Evolutionary conservation across 73 alveolate genomes (phyloP), one percentile per base, ranked within the genome.

Genomic region (Urostyla sp.): DNA sequence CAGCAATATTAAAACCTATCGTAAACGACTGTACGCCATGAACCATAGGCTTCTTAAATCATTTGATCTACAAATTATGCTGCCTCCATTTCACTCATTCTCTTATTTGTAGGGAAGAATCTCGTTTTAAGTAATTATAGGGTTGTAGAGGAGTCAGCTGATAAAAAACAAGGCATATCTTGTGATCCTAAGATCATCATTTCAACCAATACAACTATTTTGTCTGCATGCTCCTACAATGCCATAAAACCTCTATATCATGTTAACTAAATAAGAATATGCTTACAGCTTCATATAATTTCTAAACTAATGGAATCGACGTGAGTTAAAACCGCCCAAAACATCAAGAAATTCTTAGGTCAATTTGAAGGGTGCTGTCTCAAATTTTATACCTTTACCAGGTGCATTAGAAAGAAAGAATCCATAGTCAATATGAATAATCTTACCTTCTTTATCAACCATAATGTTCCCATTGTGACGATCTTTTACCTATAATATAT

Each of bases 401-500:
- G 98, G 99, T 0, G 94, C 93, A 54, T 90, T 87, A 26, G 92
- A 80, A 43, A 94, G 73, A 90, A 94, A 85, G 73, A 92, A 94
- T 20, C 99, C 99, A 87, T 92, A 94, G 85, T 94, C 99, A 73
- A 94, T 94, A 79, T 94, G 99, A 21, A 94, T 92, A 56, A 94
- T 90, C 54, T 86, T 96, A 13, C 99, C 99, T 56, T 76, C 87
- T 52, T 86, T 89, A 85, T 94, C 95, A 30, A 94, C 86, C 86
- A 94, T 72, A 46, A 94, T 82, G 80, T 94, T 94, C 3, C 97
- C 99, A 87, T 92, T 94, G 83, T 94, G 99, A 66, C 99, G 81
- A 87, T 94, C 99, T 80, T 94, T 94, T 30, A 94, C 87, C 84
- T 94, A 88, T 24, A 67, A 73, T 15, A 66, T 55, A 77, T 84